phyloP scores from a whole-genome alignment of 176 grass and related monocot genomes.

The Lolium multiflorum region DNA sequence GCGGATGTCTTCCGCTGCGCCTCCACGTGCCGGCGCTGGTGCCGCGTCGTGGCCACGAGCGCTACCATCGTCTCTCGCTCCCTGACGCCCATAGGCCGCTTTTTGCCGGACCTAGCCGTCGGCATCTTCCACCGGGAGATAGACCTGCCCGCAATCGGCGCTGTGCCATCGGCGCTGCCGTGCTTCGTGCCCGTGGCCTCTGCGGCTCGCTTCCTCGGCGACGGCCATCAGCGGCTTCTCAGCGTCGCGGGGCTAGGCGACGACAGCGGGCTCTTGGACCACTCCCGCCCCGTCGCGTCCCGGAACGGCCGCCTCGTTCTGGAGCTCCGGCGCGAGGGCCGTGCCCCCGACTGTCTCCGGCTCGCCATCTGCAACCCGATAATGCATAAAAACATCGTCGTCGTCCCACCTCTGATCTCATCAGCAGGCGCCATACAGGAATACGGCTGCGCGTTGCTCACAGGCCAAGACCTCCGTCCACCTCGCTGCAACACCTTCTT shows the following conservation, averaged over 20 bases:
- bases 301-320: slow-evolving; percentile 7
- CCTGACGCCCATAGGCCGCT: not conserved
- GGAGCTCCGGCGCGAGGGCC: not conserved
- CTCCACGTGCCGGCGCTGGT: not conserved
- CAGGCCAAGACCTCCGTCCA: not conserved
- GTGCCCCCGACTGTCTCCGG: not conserved
- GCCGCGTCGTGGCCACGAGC: not conserved
- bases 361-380: not conserved
- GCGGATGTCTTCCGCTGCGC: not conserved
- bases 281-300: not conserved
- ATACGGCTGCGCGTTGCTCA: slow-evolving; percentile 35
- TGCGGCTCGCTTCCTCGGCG: not conserved
- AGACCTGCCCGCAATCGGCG: not conserved
- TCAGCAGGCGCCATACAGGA: not conserved
- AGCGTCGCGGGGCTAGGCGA: not conserved
- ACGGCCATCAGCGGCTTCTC: not conserved
- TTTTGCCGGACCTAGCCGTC: not conserved
- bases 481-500: not conserved
- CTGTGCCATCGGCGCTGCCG: not conserved
- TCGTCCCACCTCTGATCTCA: not conserved
- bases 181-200: not conserved
- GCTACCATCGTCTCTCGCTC: not conserved
- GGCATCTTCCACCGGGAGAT: not conserved
- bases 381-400: not conserved
- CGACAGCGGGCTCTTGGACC: not conserved